A percentile compares a stretch with the other conserved stretches of the same genome.
Conservation (phyloP, 495 filamentous ascomycete genomes). For the Trypethelium eluteriae region DNA sequence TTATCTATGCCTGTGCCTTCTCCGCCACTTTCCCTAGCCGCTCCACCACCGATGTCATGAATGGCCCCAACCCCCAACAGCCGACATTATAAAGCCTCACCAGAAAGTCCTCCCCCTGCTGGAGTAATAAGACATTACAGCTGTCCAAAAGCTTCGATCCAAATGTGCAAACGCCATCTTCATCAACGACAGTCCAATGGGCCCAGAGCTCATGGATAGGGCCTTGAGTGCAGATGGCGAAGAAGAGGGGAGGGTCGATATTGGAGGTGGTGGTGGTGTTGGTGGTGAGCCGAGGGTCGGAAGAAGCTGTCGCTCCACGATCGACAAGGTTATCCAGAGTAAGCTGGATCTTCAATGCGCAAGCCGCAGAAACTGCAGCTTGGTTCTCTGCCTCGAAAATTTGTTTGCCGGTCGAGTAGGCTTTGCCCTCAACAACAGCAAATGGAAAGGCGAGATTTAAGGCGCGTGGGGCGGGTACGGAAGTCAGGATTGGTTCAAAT, state of each 20-base stretch:
- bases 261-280: constrained; percentile 3
- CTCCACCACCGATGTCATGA: background rate
- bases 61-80: background rate
- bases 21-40: background rate
- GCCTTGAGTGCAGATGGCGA: constrained; percentile 17
- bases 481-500: constrained; percentile 1
- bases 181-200: constrained; percentile 9
- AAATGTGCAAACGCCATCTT: background rate
- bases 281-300: background rate
- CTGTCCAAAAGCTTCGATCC: background rate
- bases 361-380: constrained; percentile 18
- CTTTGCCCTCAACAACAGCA: constrained; percentile 2
- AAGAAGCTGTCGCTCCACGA: background rate
- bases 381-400: constrained; percentile 15
- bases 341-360: constrained; percentile 18
- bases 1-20: background rate
- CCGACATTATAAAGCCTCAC: background rate
- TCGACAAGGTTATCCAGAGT: constrained; percentile 12
- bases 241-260: constrained; percentile 11
- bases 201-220: constrained; percentile 18
- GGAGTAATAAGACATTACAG: background rate
- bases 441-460: constrained; percentile 12
- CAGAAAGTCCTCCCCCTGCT: background rate
- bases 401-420: constrained; percentile 9
- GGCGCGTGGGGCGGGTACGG: background rate